Evolutionary conservation across 1,284 basidiomycete genomes (phyloP), one percentile per base, ranked within the genome.

Genomic region (Neotropicomus parvogracilis): DNA sequence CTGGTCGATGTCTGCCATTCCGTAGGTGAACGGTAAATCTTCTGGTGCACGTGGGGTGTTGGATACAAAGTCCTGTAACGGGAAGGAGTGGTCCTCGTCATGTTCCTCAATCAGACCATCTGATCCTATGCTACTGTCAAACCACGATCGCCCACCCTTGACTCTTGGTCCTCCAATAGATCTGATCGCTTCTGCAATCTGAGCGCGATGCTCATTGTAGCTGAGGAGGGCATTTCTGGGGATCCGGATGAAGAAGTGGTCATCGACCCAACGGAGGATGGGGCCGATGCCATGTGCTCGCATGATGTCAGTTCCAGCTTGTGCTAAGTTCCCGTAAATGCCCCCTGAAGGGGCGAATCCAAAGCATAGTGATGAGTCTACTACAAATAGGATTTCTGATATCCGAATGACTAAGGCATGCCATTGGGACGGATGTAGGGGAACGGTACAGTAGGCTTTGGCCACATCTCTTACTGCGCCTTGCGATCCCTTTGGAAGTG

Each of bases 361-460:
- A 24, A 41, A 41, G 3, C 40, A 41, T 2, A 24, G 11, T 0
- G 40, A 14, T 3, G 29, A 24, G 29, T 41, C 29, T 16, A 41
- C 17, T 11, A 29, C n/a, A 12, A 41, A 41, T 6, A 0, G 3
- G 11, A 12, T 3, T 3, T 29, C 27, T 2, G 3, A 9, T 0
- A 40, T 11, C 7, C 10, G 17, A 1, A 28, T 12, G 12, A 40
- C 27, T 2, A 28, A 7, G 2, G 7, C 1, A 5, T 17, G 26
- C 27, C 38, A 40, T 10, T 34, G 32, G 0, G 32, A 34, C 0
- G 31, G 33, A 0, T 56, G 55, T 1, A 51, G 6, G 0, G 44
- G 49, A 0, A 56, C 14, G 0, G 52, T 58, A 3, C 19, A 9
- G n/a, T 56, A 55, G 0, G 48, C 55, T 9, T 56, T 40, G 0